These are phyloP conservation scores for Ilyonectria robusta DNA, from an alignment of 2,329 filamentous ascomycete species.

Conservation along the genomic window DNA sequence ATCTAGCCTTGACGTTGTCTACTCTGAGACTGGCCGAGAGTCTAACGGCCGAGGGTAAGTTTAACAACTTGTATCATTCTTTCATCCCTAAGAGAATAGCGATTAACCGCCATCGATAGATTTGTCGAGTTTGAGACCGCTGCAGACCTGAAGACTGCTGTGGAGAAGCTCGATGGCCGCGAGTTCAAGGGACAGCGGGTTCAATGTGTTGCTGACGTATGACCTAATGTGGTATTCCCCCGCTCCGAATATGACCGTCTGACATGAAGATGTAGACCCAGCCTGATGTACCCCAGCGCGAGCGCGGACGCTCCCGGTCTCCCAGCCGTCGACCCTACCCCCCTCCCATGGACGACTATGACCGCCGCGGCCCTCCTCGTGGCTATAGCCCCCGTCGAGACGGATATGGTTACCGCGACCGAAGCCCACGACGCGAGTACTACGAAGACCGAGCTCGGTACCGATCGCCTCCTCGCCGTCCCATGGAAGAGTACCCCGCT, in stretches of 20 bases:
- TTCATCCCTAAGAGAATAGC: background rate
- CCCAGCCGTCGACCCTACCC: slow-evolving; percentile 75
- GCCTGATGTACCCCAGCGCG: slow-evolving; percentile 79
- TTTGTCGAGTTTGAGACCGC: slow-evolving; percentile 99
- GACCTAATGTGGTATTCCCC: slow-evolving; percentile 27
- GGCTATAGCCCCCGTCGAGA: slow-evolving; percentile 87
- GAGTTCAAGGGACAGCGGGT: slow-evolving; percentile 95
- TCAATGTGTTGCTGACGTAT: slow-evolving; percentile 87
- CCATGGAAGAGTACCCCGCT: slow-evolving; percentile 82
- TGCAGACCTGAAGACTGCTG: slow-evolving; percentile 88
- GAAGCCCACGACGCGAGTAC: slow-evolving; percentile 88
- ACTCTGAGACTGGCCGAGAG: slow-evolving; percentile 95
- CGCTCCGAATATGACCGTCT: slow-evolving; percentile 30
- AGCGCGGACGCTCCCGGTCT: slow-evolving; percentile 85
- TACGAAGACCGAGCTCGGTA: slow-evolving; percentile 88
- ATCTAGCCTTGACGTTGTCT: slow-evolving; percentile 97
- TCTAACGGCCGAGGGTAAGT: slow-evolving; percentile 92
- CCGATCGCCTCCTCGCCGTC: slow-evolving; percentile 83
- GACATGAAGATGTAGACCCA: slow-evolving; percentile 72
- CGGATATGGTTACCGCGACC: slow-evolving; percentile 85
- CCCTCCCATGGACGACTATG: slow-evolving; percentile 83
- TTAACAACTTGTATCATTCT: background rate
- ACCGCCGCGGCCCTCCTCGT: slow-evolving; percentile 82
- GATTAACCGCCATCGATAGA: slow-evolving; percentile 62
- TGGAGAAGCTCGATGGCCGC: slow-evolving; percentile 93